These are phyloP conservation scores for Dichotomocladium elegans DNA, from an alignment of 371 early-diverging fungal species.

Conservation along the genomic window DNA sequence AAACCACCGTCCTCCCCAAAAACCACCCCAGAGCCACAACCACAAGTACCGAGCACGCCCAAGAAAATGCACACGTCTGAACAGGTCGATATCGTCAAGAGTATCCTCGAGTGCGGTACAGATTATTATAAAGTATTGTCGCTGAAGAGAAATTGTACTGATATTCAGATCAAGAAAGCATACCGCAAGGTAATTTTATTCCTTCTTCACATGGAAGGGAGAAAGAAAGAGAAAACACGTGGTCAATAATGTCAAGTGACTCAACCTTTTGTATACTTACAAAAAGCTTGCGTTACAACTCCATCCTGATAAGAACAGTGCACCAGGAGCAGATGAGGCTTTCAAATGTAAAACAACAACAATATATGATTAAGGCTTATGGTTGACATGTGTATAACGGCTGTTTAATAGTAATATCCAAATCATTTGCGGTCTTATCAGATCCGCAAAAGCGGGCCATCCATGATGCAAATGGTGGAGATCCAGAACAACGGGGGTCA, in stretches of 20 bases:
- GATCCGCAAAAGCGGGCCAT: slow-evolving; percentile 80
- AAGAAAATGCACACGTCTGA: slow-evolving; percentile 70
- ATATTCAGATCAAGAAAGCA: slow-evolving; percentile 91
- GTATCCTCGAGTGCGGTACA: slow-evolving; percentile 62
- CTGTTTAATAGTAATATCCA: slow-evolving; percentile 67
- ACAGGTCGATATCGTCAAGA: slow-evolving; percentile 78
- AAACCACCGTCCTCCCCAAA: not conserved
- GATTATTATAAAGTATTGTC: slow-evolving; percentile 92
- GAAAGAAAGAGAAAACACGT: too few relatives aligned
- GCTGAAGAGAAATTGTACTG: slow-evolving; percentile 73
- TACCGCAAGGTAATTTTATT: slow-evolving; percentile 78
- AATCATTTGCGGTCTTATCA: slow-evolving; percentile 84
- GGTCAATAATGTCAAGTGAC: not conserved
- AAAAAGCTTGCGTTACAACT: slow-evolving; percentile 84
- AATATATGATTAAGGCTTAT: not conserved
- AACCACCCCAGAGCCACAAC: slow-evolving; percentile 2
- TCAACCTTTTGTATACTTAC: too few relatives aligned
- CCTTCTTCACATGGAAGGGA: too few relatives aligned
- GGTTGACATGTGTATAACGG: not conserved
- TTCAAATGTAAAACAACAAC: slow-evolving; percentile 92
- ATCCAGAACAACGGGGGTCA: slow-evolving; percentile 42
- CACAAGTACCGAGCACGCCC: slow-evolving; percentile 4
- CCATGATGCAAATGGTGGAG: slow-evolving; percentile 84
- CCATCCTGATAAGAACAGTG: slow-evolving; percentile 97
- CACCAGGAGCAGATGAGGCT: slow-evolving; percentile 96